These are phyloP conservation scores for Geranium brycei DNA, from an alignment of 345 rosid species.

Conservation along the genomic window DNA sequence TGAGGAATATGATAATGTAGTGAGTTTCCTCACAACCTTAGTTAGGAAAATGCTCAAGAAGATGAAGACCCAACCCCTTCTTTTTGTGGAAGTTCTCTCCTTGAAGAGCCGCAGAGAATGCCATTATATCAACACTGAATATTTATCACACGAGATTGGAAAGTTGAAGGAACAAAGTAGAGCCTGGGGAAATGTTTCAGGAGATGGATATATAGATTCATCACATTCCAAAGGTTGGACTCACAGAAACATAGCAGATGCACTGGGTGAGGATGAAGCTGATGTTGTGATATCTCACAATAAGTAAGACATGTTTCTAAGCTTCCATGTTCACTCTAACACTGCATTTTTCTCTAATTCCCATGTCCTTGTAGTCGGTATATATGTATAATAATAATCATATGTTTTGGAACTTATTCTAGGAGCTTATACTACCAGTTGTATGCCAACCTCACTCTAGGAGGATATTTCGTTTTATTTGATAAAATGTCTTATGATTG, in stretches of 20 bases:
- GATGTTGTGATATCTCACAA: conserved; percentile 65
- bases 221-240: conserved; percentile 38
- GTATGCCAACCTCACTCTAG: neutral
- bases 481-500: neutral
- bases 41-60: conserved; percentile 64
- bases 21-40: conserved; percentile 48
- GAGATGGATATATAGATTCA: conserved; percentile 32
- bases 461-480: neutral
- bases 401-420: neutral
- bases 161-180: conserved; percentile 44
- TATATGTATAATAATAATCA: neutral
- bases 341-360: neutral
- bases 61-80: conserved; percentile 82
- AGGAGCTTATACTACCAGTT: neutral
- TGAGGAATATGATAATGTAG: conserved; percentile 45
- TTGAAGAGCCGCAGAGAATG: conserved; percentile 82
- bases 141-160: conserved; percentile 69
- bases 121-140: conserved; percentile 70
- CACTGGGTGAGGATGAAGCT: conserved; percentile 96
- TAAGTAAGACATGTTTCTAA: conserved; percentile 29
- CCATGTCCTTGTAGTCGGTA: neutral
- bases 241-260: conserved; percentile 77
- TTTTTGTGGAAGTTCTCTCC: conserved; percentile 86
- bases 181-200: conserved; percentile 22
- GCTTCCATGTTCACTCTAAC: neutral